Evolutionary conservation across 1,139 yeast species (phyloP), one percentile per base, ranked within the genome.

Genomic region (Hyphopichia khmerensis): DNA sequence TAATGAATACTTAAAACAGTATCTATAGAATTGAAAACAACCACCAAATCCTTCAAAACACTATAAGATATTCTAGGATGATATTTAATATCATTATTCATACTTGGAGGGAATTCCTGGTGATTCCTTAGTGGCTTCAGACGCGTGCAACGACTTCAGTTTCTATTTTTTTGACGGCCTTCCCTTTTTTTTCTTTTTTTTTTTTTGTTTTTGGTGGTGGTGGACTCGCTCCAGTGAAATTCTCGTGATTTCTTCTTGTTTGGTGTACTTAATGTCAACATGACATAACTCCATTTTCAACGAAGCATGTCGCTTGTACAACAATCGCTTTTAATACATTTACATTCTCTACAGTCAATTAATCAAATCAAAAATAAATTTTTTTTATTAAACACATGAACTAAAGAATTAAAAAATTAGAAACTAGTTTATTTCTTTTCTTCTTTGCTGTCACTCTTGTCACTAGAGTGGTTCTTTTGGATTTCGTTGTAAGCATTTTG

Each of bases 401-500:
- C 4, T 26, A 26, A 11, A 26, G n/a, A 9, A 26, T 8, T 9
- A 26, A 26, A 21, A 8, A 13, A 29, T n/a, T 6, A 29, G 5
- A 29, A 14, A 29, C n/a, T 13, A 29, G 5, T 14, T 14, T 33
- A 38, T 31, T 40, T 36, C 14, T 33, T 35, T 24, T 41, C 36
- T 37, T 43, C 43, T 34, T 40, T 36, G 37, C 43, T 37, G 19
- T 41, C 41, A 34, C 36, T 27, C 38, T 44, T 37, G 19, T 41
- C 41, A 34, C 36, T 27, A 35, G 38, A n/a, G 44, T 40, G 52
- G 46, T 49, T 48, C 42, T 44, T 46, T 41, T 49, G 52, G 48
- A 52, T 46, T 30, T 57, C 64, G 39, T 50, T 45, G 57, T 60
- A 67, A 43, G 69, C 70, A 45, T 60, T 55, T 52, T 65, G 59